Base-by-base conservation (phyloP, 2,329 filamentous ascomycete species). In the Neonectria faginata region DNA sequence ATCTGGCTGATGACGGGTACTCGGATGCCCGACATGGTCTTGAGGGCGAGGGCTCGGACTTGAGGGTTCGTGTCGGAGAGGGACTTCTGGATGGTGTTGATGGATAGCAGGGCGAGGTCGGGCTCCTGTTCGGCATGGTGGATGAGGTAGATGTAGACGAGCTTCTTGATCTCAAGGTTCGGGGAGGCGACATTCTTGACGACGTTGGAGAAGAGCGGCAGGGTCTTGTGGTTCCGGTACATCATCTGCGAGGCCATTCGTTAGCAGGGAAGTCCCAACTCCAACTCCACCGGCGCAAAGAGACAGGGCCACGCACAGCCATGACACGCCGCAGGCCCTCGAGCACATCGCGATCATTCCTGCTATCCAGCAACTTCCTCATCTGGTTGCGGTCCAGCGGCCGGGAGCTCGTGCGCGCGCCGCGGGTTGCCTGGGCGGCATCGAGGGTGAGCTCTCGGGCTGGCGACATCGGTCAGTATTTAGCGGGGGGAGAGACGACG, bases 11-110 rank as follows among this genome's bases (percentile, higher is more conserved):
- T 99, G 56, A 97, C 94, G 0, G 96, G 95, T 1, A 99, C 95
- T n/a, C 92, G 88, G 68, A 99, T 98, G 12, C 93, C 94, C 0
- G 94, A 97, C 95, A 99, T 99, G 69, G 96, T 97, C 68, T 94
- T 93, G 67, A 99, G 85, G 0, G 96, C 96, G 74, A 99, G 90
- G 22, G 95, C 93, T 70, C 96, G 91, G 20, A 97, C 89, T 76
- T 97, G 92, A 1, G 96, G 93, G 77, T 94, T 97, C 62, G 90
- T 85, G 79, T 99, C 96, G 25, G 94, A 97, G 63, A 99, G 88
- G 10, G 95, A 97, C 80, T 97, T 98, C 77, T 99, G 96, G 73
- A 99, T 98, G 7, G 96, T 97, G 81, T 99, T 99, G 86, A 99
- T 97, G 64, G 94, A 97, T 48, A 99, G 87, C 41, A 99, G 87